Conservation (phyloP, 805 yeast genomes). For the Nakazawaea holstii region DNA sequence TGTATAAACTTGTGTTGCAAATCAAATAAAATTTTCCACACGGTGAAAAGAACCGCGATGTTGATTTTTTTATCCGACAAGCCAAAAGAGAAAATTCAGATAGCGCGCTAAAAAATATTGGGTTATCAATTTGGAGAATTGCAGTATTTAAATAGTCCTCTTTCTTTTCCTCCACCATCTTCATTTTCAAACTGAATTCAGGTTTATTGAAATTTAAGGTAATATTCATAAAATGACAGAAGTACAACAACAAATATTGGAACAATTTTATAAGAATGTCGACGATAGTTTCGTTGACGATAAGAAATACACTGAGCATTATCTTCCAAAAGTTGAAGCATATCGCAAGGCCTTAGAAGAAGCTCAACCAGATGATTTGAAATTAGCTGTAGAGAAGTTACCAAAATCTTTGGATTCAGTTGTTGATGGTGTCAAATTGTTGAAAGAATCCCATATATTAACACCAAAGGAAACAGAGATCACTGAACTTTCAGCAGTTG, state of each 20-base stretch:
- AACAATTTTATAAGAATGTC: constrained; percentile 1
- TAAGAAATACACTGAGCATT: constrained; percentile 28
- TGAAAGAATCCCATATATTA: constrained; percentile 26
- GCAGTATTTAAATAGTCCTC: too few relatives aligned
- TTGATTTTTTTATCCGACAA: too few relatives aligned
- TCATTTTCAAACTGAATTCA: too few relatives aligned
- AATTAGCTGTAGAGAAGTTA: constrained; percentile 24
- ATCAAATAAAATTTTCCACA: too few relatives aligned
- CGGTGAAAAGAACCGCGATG: too few relatives aligned
- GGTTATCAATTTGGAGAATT: too few relatives aligned
- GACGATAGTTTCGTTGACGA: constrained; percentile 7
- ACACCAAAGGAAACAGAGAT: constrained; percentile 33
- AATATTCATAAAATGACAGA: neutral
- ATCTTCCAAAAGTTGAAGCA: constrained; percentile 41
- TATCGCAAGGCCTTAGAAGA: constrained; percentile 27
- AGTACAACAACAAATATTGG: constrained; percentile 2
- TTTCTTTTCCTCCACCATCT: too few relatives aligned
- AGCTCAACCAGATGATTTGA: constrained; percentile 20
- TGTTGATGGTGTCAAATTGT: constrained; percentile 31
- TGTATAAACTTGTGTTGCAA: too few relatives aligned
- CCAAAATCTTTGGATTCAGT: constrained; percentile 29
- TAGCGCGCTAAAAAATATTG: too few relatives aligned
- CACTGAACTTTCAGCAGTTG: constrained; percentile 37
- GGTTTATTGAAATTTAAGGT: too few relatives aligned
- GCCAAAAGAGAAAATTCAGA: too few relatives aligned